A percentile compares a stretch with the other conserved stretches of the same genome.
phyloP scores from a whole-genome alignment of 2,329 filamentous ascomycete genomes.

The Fusarium domesticum region DNA sequence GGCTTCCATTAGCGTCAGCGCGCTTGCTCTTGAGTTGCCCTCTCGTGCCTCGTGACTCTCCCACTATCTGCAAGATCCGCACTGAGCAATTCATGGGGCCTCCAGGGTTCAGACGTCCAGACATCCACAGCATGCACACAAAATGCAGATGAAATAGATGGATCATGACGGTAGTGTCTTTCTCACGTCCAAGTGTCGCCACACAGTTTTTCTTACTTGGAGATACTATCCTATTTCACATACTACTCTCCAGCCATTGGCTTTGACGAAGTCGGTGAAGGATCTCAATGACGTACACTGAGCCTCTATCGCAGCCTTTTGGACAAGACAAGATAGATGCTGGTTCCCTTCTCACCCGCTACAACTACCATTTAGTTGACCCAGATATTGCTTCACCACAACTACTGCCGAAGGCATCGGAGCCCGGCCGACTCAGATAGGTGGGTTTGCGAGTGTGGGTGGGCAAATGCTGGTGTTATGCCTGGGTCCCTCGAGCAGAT shows the following conservation, averaged over 20 bases:
- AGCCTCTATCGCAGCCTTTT: neutral
- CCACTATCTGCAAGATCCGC: constrained; percentile 2
- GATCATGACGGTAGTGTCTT: neutral
- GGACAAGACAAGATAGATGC: neutral
- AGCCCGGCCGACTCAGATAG: constrained; percentile 26
- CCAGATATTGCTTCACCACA: constrained; percentile 12
- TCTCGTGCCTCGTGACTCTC: constrained; percentile 7
- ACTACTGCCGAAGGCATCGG: constrained; percentile 21
- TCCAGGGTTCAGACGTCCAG: constrained; percentile 7
- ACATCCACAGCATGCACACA: constrained; percentile 12
- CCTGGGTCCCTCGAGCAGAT: constrained; percentile 24
- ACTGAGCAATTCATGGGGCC: constrained; percentile 3
- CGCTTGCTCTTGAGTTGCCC: constrained; percentile 31
- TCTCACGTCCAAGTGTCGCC: neutral
- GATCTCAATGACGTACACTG: neutral
- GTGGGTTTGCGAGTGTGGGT: constrained; percentile 23
- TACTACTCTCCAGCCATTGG: neutral
- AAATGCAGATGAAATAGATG: constrained; percentile 22
- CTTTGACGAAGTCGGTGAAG: neutral
- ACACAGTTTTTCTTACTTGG: neutral
- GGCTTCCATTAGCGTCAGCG: constrained; percentile 30
- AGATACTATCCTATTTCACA: too few relatives aligned
- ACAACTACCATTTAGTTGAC: neutral
- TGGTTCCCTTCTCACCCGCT: neutral
- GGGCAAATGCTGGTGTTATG: constrained; percentile 25